Evolutionary conservation across 495 filamentous ascomycete species (phyloP).

Genomic region (Neurospora cerealis): DNA sequence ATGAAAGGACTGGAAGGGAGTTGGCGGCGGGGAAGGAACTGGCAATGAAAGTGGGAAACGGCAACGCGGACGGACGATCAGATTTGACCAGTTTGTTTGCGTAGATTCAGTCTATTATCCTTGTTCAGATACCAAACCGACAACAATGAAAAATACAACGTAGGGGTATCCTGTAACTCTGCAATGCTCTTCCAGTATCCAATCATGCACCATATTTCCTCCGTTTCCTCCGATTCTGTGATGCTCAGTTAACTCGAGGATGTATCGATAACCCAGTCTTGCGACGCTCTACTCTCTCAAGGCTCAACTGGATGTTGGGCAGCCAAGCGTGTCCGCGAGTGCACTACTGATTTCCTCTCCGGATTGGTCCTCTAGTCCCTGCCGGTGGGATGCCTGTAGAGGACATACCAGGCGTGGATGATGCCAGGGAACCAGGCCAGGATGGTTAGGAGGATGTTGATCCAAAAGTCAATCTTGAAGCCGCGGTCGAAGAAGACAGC

Average conservation of each 20-base stretch:
- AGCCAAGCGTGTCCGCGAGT: neutral
- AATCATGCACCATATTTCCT: neutral
- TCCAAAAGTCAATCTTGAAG: conserved; percentile 69
- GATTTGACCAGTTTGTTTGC: neutral
- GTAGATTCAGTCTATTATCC: neutral
- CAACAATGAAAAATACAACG: neutral
- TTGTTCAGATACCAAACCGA: neutral
- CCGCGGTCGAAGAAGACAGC: conserved; percentile 89
- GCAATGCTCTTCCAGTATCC: neutral
- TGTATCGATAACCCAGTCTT: neutral
- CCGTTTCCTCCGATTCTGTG: neutral
- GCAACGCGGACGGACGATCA: neutral
- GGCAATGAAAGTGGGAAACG: conserved; percentile 18
- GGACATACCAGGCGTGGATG: conserved; percentile 53
- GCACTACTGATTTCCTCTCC: conserved; percentile 13
- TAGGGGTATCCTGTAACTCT: neutral
- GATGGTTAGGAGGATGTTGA: conserved; percentile 81
- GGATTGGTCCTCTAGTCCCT: neutral
- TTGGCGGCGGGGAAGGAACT: conserved; percentile 29
- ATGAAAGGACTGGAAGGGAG: conserved; percentile 21
- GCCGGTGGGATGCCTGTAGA: neutral
- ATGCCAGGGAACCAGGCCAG: conserved; percentile 74
- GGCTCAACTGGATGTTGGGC: neutral
- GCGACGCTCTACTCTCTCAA: neutral
- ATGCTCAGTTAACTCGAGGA: neutral